phyloP scores from a whole-genome alignment of 2,329 filamentous ascomycete species.

The Aspergillus ochraceoroseus region DNA sequence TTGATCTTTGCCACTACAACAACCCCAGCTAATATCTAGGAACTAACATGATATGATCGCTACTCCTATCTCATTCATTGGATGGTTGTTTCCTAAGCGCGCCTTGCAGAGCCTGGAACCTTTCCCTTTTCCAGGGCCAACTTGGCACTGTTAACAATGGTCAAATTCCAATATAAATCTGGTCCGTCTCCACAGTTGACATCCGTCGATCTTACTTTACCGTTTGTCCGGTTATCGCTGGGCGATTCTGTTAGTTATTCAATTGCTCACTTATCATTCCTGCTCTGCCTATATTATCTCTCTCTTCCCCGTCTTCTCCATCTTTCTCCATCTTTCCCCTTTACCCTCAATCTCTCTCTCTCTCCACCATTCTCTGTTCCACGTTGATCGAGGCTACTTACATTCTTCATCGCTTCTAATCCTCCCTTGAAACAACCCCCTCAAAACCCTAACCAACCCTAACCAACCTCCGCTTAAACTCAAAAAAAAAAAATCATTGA shows the following conservation, averaged over 20 bases:
- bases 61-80: too few species aligned
- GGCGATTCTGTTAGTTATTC: neutral
- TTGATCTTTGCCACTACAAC: too few species aligned
- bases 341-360: neutral
- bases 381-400: slow-evolving; percentile 1
- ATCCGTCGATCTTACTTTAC: slow-evolving; percentile 5
- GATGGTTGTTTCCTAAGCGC: too few species aligned
- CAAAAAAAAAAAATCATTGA: neutral
- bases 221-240: slow-evolving; percentile 2
- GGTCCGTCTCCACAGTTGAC: neutral
- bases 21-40: too few species aligned
- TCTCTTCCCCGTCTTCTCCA: neutral
- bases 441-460: too few species aligned
- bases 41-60: too few species aligned
- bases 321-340: neutral
- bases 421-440: neutral
- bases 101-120: too few species aligned
- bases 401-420: neutral
- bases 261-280: neutral
- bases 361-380: neutral
- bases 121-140: too few species aligned
- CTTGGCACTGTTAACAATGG: too few species aligned
- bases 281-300: neutral
- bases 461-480: too few species aligned
- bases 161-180: too few species aligned